These are phyloP conservation scores for Thelonectria discophora DNA, from an alignment of 2,329 filamentous ascomycete genomes.

Conservation along the genomic window DNA sequence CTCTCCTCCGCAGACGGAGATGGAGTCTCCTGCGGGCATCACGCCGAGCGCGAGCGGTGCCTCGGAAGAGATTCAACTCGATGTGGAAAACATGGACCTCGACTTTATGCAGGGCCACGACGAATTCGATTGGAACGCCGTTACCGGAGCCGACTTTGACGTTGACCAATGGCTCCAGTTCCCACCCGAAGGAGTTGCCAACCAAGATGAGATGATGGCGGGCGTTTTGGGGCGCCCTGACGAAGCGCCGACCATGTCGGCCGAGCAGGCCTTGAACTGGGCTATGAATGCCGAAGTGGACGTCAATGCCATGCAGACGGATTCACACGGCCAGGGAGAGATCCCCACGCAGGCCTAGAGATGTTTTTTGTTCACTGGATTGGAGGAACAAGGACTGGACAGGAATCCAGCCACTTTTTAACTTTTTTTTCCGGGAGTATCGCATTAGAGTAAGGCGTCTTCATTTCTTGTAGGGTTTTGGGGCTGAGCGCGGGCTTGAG, in stretches of 20 bases:
- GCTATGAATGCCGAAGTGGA: constrained; percentile 43
- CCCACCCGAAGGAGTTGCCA: constrained; percentile 58
- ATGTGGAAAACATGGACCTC: constrained; percentile 53
- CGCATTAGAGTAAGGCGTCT: constrained; percentile 33
- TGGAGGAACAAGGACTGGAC: constrained; percentile 5
- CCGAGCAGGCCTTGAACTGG: constrained; percentile 43
- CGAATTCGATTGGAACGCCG: constrained; percentile 64
- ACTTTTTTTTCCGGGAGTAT: constrained; percentile 30
- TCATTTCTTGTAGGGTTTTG: constrained; percentile 4
- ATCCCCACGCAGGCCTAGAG: constrained; percentile 34
- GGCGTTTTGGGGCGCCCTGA: constrained; percentile 44
- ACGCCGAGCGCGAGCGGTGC: constrained; percentile 57
- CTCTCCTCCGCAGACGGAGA: constrained; percentile 57
- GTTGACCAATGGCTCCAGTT: constrained; percentile 69
- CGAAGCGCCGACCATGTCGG: constrained; percentile 41
- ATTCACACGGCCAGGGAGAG: constrained; percentile 26
- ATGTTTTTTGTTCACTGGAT: constrained; percentile 16
- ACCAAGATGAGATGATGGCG: constrained; percentile 50
- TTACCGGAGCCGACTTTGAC: constrained; percentile 63
- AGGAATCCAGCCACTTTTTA: constrained; percentile 28
- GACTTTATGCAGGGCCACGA: constrained; percentile 58
- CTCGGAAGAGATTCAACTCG: constrained; percentile 51
- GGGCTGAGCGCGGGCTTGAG: constrained; percentile 36
- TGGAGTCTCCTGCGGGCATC: constrained; percentile 51
- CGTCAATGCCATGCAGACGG: constrained; percentile 21